Conservation (phyloP, 1,284 basidiomycete genomes). For the Ustilago vetiveriae region DNA sequence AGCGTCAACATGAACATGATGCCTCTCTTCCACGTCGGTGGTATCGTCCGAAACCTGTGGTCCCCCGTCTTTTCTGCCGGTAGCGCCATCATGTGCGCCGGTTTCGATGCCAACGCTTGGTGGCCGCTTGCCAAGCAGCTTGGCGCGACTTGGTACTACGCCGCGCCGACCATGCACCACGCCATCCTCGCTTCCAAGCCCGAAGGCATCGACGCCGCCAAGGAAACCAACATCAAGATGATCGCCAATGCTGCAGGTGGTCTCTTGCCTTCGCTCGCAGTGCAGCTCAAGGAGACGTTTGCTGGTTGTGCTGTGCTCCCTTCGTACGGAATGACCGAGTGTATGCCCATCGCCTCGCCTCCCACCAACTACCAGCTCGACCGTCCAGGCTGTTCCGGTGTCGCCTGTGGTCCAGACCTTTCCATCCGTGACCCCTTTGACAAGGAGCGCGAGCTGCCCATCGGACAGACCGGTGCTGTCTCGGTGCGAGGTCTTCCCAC, state of each 20-base stretch:
- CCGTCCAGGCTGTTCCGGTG: slow-evolving; percentile 65
- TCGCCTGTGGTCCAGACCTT: slow-evolving; percentile 65
- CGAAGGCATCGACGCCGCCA: slow-evolving; percentile 54
- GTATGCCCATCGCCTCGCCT: slow-evolving; percentile 67
- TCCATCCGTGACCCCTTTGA: slow-evolving; percentile 66
- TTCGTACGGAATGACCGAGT: slow-evolving; percentile 67
- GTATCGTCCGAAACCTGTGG: slow-evolving; percentile 66
- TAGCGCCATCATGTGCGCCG: slow-evolving; percentile 66
- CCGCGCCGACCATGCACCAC: slow-evolving; percentile 67
- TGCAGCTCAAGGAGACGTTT: slow-evolving; percentile 66
- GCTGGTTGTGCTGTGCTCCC: slow-evolving; percentile 62
- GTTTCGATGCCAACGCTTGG: slow-evolving; percentile 66
- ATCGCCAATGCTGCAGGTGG: slow-evolving; percentile 67
- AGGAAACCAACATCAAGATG: slow-evolving; percentile 64
- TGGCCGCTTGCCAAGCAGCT: slow-evolving; percentile 64
- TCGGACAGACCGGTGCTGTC: slow-evolving; percentile 64
- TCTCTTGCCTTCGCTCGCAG: slow-evolving; percentile 64
- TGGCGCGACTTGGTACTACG: slow-evolving; percentile 67
- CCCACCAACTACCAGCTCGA: slow-evolving; percentile 66
- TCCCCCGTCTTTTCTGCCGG: slow-evolving; percentile 65
- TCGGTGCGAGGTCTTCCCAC: slow-evolving; percentile 65
- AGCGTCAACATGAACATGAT: slow-evolving; percentile 68
- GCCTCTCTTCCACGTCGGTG: slow-evolving; percentile 67
- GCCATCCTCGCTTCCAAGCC: slow-evolving; percentile 65
- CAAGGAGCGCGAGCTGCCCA: slow-evolving; percentile 61